A percentile compares a stretch with the other conserved stretches of the same genome.
These are phyloP conservation scores for Neotropicomus parvogracilis DNA, from an alignment of 1,284 basidiomycete genomes.

Conservation along the genomic window DNA sequence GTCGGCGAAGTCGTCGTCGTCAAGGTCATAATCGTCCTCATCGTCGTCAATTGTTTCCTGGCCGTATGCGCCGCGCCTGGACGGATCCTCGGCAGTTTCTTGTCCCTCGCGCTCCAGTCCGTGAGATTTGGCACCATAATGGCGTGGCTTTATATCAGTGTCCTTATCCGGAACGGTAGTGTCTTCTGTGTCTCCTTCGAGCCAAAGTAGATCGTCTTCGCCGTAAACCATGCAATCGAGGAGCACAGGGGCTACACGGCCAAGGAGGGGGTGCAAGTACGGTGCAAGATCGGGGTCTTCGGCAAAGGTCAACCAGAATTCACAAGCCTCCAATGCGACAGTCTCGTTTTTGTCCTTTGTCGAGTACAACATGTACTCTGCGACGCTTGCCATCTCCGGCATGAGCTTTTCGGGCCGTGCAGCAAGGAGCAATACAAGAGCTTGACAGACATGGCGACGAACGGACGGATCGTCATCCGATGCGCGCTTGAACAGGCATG, in stretches of 20 bases:
- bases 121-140: slow-evolving; percentile 84
- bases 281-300: slow-evolving; percentile 87
- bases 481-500: slow-evolving; percentile 90
- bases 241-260: slow-evolving; percentile 87
- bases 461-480: slow-evolving; percentile 92
- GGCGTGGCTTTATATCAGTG: slow-evolving; percentile 93
- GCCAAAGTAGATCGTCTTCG: slow-evolving; percentile 93
- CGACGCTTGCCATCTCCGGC: slow-evolving; percentile 93
- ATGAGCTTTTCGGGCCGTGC: slow-evolving; percentile 94
- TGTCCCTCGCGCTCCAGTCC: slow-evolving; percentile 71
- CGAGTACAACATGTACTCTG: slow-evolving; percentile 98
- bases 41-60: slow-evolving; percentile 68
- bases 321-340: slow-evolving; percentile 95
- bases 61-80: slow-evolving; percentile 63
- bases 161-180: slow-evolving; percentile 90
- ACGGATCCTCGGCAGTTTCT: slow-evolving; percentile 46
- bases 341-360: slow-evolving; percentile 96
- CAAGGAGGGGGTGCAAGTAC: slow-evolving; percentile 82
- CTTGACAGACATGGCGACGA: slow-evolving; percentile 93
- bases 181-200: slow-evolving; percentile 91
- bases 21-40: slow-evolving; percentile 82
- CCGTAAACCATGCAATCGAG: slow-evolving; percentile 98
- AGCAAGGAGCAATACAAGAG: slow-evolving; percentile 89
- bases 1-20: slow-evolving; percentile 91
- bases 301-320: slow-evolving; percentile 99